Conservation (phyloP, 2,329 filamentous ascomycete species). For the Hypoxylon sp. region DNA sequence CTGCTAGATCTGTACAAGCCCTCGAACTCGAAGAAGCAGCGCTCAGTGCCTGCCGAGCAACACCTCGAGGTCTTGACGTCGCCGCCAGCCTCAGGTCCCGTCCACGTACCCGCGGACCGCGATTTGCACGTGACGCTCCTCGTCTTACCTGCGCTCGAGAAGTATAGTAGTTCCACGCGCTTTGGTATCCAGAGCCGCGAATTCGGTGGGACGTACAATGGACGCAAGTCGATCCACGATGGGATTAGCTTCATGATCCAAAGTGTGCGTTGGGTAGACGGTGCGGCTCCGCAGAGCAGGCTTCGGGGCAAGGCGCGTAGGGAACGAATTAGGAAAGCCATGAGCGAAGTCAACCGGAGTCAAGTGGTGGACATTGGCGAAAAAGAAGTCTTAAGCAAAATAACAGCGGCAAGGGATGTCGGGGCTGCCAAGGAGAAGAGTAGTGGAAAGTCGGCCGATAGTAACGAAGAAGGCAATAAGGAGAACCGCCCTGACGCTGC, state of each 20-base stretch:
- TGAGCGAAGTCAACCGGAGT: slow-evolving; percentile 65
- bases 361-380: slow-evolving; percentile 54
- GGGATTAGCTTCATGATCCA: slow-evolving; percentile 91
- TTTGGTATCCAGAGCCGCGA: slow-evolving; percentile 87
- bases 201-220: slow-evolving; percentile 73
- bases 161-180: slow-evolving; percentile 81
- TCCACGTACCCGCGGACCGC: slow-evolving; percentile 74
- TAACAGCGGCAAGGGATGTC: slow-evolving; percentile 42
- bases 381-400: slow-evolving; percentile 46
- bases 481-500: slow-evolving; percentile 59
- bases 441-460: slow-evolving; percentile 45
- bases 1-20: slow-evolving; percentile 71
- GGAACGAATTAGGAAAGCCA: slow-evolving; percentile 70
- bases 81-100: slow-evolving; percentile 73
- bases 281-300: slow-evolving; percentile 72
- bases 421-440: slow-evolving; percentile 49
- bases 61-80: slow-evolving; percentile 63
- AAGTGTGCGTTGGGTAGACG: slow-evolving; percentile 86
- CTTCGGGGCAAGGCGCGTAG: slow-evolving; percentile 69
- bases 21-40: slow-evolving; percentile 57
- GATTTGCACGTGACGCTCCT: slow-evolving; percentile 91
- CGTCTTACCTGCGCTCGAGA: slow-evolving; percentile 83
- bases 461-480: slow-evolving; percentile 59
- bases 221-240: slow-evolving; percentile 73
- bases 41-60: slow-evolving; percentile 48